Conservation (phyloP, 192 early-diverging fungal species). For the Allomyces macrogynus region DNA sequence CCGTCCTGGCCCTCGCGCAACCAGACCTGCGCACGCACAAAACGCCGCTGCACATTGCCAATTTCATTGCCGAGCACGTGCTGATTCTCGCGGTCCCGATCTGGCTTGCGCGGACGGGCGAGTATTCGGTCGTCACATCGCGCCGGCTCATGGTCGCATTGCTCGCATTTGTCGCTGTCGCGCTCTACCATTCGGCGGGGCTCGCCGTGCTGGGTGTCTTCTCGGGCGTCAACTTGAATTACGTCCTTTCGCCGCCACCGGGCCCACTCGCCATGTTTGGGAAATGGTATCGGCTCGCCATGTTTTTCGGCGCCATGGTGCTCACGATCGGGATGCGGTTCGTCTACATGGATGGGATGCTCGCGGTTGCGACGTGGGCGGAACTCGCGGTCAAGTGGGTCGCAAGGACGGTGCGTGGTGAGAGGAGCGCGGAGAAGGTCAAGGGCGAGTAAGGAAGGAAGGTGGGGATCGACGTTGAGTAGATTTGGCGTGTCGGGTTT, state of each 20-base stretch:
- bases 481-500: no score
- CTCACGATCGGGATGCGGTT: slow-evolving; percentile 13
- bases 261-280: slow-evolving; percentile 16
- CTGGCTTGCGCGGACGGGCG: slow-evolving; percentile 28
- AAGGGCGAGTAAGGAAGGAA: no score
- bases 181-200: slow-evolving; percentile 26
- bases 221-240: slow-evolving; percentile 26
- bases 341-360: slow-evolving; percentile 8
- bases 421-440: no score
- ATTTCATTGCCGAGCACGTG: slow-evolving; percentile 29
- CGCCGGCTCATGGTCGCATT: slow-evolving; percentile 15
- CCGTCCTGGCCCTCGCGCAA: slow-evolving; percentile 21
- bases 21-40: slow-evolving; percentile 29
- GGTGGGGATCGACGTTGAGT: no score
- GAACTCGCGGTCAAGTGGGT: no score
- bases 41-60: slow-evolving; percentile 19
- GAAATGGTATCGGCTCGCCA: slow-evolving; percentile 17
- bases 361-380: no score
- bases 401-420: no score
- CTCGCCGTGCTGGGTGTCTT: slow-evolving; percentile 19
- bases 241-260: slow-evolving; percentile 13
- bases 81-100: slow-evolving; percentile 20
- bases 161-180: slow-evolving; percentile 24
- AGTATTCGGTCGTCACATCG: slow-evolving; percentile 26
- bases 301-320: slow-evolving; percentile 12